Evolutionary conservation across 345 rosid genomes (phyloP), one percentile per base, ranked within the genome.

Genomic region (Populus ilicifolia): DNA sequence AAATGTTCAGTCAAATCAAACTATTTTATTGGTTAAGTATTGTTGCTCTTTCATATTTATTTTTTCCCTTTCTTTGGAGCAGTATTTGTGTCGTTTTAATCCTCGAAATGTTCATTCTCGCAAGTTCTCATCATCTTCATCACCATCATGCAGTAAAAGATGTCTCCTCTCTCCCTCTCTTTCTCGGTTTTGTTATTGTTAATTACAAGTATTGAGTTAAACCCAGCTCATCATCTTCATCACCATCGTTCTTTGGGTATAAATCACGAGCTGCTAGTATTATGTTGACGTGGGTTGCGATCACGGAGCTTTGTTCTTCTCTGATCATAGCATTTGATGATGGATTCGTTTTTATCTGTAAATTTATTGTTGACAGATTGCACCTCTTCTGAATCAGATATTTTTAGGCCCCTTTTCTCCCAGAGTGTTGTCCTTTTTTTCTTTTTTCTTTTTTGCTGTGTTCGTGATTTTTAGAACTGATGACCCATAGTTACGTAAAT

Each of bases 21-120:
- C 20, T 7, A 14, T 41, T 18, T 5, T 13, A 33, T 33, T 33
- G 36, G 36, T 33, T 33, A 33, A 33, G 36, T 33, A 33, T 4
- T 33, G 36, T 33, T 33, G 36, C 36, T 33, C 36, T 33, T 33
- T 33, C 36, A 33, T 30, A 2, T 30, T 30, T 30, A 2, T 30
- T 30, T 30, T 13, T 35, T 20, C 8, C 20, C 16, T n/a, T n/a
- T 25, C 33, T 29, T 30, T 41, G 13, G 17, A 54, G 81, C 84
- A 78, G 84, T 74, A 64, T 70, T 52, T 77, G 62, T 66, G 44
- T 9, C 29, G 72, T 25, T 41, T 20, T 48, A 73, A 78, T 44
- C 41, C 75, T 29, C 78, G 29, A 12, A 46, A 61, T 67, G n/a
- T 61, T 35, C 84, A 59, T 35, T 69, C 78, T 52, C 80, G 75